Evolutionary conservation across 345 rosid species (phyloP).

Genomic region (Camelina hispida): DNA sequence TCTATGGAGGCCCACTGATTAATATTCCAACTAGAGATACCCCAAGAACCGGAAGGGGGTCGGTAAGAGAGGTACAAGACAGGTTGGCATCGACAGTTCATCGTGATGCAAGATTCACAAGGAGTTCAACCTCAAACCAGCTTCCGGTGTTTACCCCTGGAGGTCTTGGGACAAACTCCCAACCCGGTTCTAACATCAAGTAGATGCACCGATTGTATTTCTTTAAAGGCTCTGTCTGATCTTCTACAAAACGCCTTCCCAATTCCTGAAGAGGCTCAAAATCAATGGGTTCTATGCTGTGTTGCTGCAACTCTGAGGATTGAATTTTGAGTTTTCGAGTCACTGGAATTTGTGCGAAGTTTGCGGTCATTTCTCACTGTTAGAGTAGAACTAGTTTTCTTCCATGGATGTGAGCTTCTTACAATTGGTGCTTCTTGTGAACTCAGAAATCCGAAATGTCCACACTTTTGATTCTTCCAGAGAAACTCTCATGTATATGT

Average conservation of each 20-base stretch:
- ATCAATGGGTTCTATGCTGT: constrained; percentile 6
- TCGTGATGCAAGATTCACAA: constrained; percentile 72
- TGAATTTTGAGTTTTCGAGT: constrained; percentile 1
- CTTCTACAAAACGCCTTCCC: constrained; percentile 19
- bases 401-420: constrained; percentile 9
- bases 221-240: background rate
- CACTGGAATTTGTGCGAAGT: constrained; percentile 23
- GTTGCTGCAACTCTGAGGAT: constrained; percentile 2
- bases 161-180: constrained; percentile 49
- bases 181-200: constrained; percentile 54
- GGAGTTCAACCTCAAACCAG: constrained; percentile 81
- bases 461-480: background rate
- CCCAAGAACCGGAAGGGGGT: constrained; percentile 54
- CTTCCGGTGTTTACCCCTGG: constrained; percentile 84
- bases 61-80: constrained; percentile 60
- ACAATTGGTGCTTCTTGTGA: background rate
- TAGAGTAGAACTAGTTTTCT: background rate
- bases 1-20: constrained; percentile 89
- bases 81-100: constrained; percentile 59
- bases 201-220: constrained; percentile 30
- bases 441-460: background rate
- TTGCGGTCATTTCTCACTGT: background rate
- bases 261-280: constrained; percentile 16
- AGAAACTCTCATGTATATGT: background rate
- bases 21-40: constrained; percentile 60